These are phyloP conservation scores for Cryptococcus amylolentus DNA, from an alignment of 1,284 basidiomycete genomes.

Conservation along the genomic window DNA sequence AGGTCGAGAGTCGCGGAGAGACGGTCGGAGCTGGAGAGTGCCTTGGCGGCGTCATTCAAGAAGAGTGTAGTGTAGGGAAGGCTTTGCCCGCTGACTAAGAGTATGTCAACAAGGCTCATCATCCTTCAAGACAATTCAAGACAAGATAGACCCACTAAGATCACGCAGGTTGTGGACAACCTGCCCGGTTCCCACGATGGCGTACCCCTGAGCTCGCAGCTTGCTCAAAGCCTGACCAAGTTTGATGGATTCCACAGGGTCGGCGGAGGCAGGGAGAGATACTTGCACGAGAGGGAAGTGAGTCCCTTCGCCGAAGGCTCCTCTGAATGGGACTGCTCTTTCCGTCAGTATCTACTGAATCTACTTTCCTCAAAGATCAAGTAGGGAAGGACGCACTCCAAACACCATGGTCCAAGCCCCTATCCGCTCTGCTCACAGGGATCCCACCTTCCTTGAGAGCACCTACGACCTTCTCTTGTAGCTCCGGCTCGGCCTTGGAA, in stretches of 20 bases:
- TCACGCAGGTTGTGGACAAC: slow-evolving; percentile 49
- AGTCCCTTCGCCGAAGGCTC: slow-evolving; percentile 45
- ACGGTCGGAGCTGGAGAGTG: slow-evolving; percentile 19
- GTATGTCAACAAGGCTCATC: neutral
- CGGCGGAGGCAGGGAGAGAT: slow-evolving; percentile 46
- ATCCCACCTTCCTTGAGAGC: slow-evolving; percentile 35
- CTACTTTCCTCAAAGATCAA: no score
- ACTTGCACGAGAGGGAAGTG: slow-evolving; percentile 50
- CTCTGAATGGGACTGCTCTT: slow-evolving; percentile 48
- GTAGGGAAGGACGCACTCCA: slow-evolving; percentile 37
- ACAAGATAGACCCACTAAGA: slow-evolving; percentile 21
- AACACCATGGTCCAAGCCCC: slow-evolving; percentile 53
- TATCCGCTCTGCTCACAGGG: slow-evolving; percentile 21
- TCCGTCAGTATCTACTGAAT: neutral
- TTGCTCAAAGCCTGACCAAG: slow-evolving; percentile 48
- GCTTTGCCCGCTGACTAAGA: slow-evolving; percentile 19
- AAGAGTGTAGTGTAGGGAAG: slow-evolving; percentile 31
- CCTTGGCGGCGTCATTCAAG: slow-evolving; percentile 21
- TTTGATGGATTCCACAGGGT: slow-evolving; percentile 38
- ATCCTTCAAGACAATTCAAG: neutral
- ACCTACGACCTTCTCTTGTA: slow-evolving; percentile 28
- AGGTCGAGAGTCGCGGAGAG: slow-evolving; percentile 22
- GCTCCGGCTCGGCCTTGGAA: slow-evolving; percentile 27
- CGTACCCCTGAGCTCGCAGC: slow-evolving; percentile 44
- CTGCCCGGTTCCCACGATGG: slow-evolving; percentile 43